Evolutionary conservation across 2,329 filamentous ascomycete species (phyloP), one percentile per base, ranked within the genome.

Genomic region (Raffaelea deltoideospora): DNA sequence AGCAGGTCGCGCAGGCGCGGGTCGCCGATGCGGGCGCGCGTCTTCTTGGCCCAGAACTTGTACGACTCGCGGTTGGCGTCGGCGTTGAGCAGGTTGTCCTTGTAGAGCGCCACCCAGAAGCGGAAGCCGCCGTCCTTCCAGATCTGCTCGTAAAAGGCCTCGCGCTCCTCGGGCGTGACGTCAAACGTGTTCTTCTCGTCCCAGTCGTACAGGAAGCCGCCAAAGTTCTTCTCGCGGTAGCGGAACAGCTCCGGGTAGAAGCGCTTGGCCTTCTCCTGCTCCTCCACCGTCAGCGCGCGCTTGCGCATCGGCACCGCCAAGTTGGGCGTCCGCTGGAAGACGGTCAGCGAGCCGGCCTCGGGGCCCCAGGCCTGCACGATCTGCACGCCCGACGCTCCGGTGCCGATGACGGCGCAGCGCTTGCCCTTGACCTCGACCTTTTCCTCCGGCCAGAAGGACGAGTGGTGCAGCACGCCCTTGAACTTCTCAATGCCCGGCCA

Each of bases 311-410:
- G 74, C 1, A 80, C 46, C 0, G 71, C 72, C 7, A 77, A 56
- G 40, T 80, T 81, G 0, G 77, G 76, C 1, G 74, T 80, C 10
- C 77, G 65, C 46, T 80, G 74, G 51, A 79, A 79, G 26, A 81
- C 69, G 3, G 55, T 64, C 19, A 81, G 44, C 2, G 65, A 53
- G 6, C 58, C 62, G 0, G 65, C 71, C 11, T 60, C 49, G 3
- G 66, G 66, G 2, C 64, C 69, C 52, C 67, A 69, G 37, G 71
- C 72, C 43, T 81, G 76, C 1, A 67, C 63, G 31, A 77, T 67
- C 45, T 80, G 76, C 2, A 79, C 66, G 1, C 75, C 76, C 0
- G 72, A 72, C 0, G 74, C 69, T 2, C 76, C 76, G 0, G 73
- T 79, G 11, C 76, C 76, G 24, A 80, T 69, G 38, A 79, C 64